Evolutionary conservation across 2,329 filamentous ascomycete genomes (phyloP), one percentile per base, ranked within the genome.

Genomic region (Fonsecaea pugnacius): DNA sequence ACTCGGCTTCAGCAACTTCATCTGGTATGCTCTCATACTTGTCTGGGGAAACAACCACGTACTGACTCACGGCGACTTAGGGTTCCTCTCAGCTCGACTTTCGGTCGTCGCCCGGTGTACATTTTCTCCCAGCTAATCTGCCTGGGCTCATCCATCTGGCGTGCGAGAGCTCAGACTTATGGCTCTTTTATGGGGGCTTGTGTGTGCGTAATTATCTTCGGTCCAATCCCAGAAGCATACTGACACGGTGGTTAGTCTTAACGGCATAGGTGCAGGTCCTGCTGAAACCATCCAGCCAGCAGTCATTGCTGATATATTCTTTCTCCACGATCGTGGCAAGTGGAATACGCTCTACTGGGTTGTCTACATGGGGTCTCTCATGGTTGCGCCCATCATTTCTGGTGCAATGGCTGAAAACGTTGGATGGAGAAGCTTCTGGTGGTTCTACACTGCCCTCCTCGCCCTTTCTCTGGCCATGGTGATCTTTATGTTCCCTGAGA

Each of bases 391-490:
- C 2, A 87, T 87, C 63, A 79, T 87, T 54, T 78, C 84, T 0
- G 87, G 87, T 1, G 75, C 83, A 0, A 89, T 89, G 85, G 81
- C 85, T 1, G 76, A 83, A 50, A 80, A 84, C 38, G 72, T 83
- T 3, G 85, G 85, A 54, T 88, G 85, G 83, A 78, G 85, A 30
- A 85, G 77, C 70, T 89, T 89, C 73, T 89, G 85, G 84, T 89
- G 86, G 86, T 77, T 89, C 67, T 88, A 88, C 67, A 83, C 85
- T 1, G 87, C 73, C 1, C 57, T 89, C 1, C 74, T 86, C 2
- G 82, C 76, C 1, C 70, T 84, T 3, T 80, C 81, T 0, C 74
- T 84, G 24, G 33, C 87, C 4, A 77, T 85, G 71, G 78, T 83
- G 36, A 72, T 88, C 32, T 85, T 87, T 71, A 77, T 85, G 70